Conservation (phyloP, 2,329 filamentous ascomycete genomes). For the Geoglossum cookeanum region DNA sequence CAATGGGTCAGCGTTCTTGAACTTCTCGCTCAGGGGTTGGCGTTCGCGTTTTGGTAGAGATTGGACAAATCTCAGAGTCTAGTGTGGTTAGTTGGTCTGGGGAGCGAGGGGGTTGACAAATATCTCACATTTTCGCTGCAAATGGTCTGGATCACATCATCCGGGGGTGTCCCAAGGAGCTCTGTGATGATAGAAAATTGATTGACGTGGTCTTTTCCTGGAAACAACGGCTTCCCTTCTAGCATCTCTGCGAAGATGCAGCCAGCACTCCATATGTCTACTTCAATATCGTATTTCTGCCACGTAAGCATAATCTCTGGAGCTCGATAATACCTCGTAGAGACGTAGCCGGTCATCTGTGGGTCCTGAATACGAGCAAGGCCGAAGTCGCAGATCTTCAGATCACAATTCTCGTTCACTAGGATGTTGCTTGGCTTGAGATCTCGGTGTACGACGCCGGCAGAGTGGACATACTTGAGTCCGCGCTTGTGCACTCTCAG, state of each 20-base stretch:
- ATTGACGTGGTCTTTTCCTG: constrained; percentile 97
- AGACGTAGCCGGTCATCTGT: constrained; percentile 99
- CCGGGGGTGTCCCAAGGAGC: constrained; percentile 82
- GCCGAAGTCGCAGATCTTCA: constrained; percentile 99
- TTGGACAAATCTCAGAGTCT: constrained; percentile 94
- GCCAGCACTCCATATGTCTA: constrained; percentile 97
- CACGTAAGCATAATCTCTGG: constrained; percentile 99
- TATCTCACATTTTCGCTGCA: constrained; percentile 80
- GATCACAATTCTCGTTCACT: constrained; percentile 97
- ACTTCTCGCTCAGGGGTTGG: constrained; percentile 71
- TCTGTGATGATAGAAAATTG: constrained; percentile 99
- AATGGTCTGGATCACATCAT: constrained; percentile 97
- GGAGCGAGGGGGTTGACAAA: constrained; percentile 12
- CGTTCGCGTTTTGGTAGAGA: constrained; percentile 89
- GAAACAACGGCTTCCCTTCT: constrained; percentile 93
- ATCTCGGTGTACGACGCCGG: constrained; percentile 92
- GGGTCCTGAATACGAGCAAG: constrained; percentile 94
- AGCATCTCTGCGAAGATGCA: constrained; percentile 99
- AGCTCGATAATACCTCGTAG: constrained; percentile 93
- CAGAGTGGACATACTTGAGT: constrained; percentile 97
- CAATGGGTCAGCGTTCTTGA: constrained; percentile 78
- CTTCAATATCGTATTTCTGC: constrained; percentile 99
- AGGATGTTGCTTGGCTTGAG: constrained; percentile 98
- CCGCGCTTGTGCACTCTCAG: constrained; percentile 44
- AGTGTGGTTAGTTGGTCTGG: constrained; percentile 1